Conservation (phyloP, 208 protist genomes). For the Leishmania gerbilli region DNA sequence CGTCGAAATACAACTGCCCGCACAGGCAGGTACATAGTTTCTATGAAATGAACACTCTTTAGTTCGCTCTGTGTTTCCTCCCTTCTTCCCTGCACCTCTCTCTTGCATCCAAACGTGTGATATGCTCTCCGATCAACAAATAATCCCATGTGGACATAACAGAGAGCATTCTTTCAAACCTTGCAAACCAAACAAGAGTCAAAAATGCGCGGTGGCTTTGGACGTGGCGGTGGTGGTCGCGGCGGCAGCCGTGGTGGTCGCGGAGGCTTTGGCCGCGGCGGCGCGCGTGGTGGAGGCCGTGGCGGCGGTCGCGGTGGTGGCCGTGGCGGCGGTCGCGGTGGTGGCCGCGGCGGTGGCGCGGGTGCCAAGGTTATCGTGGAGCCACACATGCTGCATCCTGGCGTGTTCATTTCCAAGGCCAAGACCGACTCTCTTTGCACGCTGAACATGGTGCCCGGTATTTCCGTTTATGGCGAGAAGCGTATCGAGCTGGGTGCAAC, state of each 20-base stretch:
- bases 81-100: neutral
- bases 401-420: slow-evolving; percentile 98
- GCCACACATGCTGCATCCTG: slow-evolving; percentile 96
- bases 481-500: slow-evolving; percentile 92
- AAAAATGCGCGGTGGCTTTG: slow-evolving; percentile 41
- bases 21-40: neutral
- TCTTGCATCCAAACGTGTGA: neutral
- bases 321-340: slow-evolving; percentile 47
- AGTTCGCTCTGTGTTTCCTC: neutral
- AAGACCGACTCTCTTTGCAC: slow-evolving; percentile 99
- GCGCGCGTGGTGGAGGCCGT: slow-evolving; percentile 20
- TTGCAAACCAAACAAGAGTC: slow-evolving; percentile 4
- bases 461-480: slow-evolving; percentile 99
- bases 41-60: neutral
- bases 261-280: slow-evolving; percentile 32
- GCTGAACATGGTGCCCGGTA: slow-evolving; percentile 98
- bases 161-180: neutral
- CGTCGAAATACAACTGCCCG: neutral
- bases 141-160: neutral
- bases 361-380: slow-evolving; percentile 98
- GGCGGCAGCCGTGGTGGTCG: slow-evolving; percentile 28
- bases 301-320: slow-evolving; percentile 50
- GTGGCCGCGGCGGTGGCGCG: slow-evolving; percentile 73
- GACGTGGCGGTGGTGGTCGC: slow-evolving; percentile 10
- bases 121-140: neutral